These are phyloP conservation scores for Fusarium denticulatum DNA, from an alignment of 2,329 filamentous ascomycete genomes.

Conservation along the genomic window DNA sequence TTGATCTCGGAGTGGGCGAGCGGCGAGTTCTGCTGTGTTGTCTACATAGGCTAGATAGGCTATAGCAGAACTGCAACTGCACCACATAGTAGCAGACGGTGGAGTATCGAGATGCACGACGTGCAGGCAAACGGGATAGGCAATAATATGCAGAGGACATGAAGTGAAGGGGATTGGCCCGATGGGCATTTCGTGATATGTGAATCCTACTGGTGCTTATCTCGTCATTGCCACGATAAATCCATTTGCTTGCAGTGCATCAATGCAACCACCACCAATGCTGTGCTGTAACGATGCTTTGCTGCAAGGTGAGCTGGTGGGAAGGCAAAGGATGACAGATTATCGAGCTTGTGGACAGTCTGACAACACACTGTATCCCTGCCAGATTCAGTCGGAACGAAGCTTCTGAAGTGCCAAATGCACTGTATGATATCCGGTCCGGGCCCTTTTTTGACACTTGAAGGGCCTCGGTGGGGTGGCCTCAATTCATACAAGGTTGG, in stretches of 20 bases:
- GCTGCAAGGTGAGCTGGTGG: conserved; percentile 43
- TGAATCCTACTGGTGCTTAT: conserved; percentile 13
- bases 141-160: conserved; percentile 24
- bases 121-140: conserved; percentile 29
- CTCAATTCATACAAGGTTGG: conserved; percentile 30
- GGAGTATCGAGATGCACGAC: conserved; percentile 30
- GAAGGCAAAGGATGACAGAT: conserved; percentile 23
- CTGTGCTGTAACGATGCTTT: conserved; percentile 41
- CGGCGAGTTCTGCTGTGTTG: conserved; percentile 18
- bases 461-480: conserved; percentile 25
- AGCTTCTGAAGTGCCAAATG: not conserved
- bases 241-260: conserved; percentile 18
- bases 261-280: conserved; percentile 30
- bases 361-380: not conserved
- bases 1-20: conserved; percentile 28
- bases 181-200: conserved; percentile 13
- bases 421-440: conserved; percentile 33
- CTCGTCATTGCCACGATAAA: conserved; percentile 29
- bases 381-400: rapidly evolving
- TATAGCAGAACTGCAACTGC: conserved; percentile 23
- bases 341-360: conserved; percentile 25
- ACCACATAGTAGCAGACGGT: conserved; percentile 32
- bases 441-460: conserved; percentile 14
- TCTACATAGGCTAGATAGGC: not conserved
- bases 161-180: conserved; percentile 14